Conservation (phyloP, 2,329 filamentous ascomycete genomes). For the Grosmannia clavigera region DNA sequence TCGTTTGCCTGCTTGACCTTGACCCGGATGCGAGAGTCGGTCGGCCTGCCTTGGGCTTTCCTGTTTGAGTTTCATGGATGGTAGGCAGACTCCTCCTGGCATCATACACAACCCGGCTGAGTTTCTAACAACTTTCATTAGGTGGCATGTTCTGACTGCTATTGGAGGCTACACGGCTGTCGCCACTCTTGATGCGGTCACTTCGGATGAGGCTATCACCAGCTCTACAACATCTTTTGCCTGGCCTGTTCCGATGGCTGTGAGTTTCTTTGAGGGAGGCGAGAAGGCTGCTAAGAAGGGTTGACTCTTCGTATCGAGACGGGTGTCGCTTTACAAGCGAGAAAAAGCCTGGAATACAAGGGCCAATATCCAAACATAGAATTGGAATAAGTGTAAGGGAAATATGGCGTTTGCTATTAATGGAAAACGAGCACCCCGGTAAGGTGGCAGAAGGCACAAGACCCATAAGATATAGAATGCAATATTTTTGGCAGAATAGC, state of each 20-base stretch:
- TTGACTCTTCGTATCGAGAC: not conserved
- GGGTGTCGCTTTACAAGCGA: no score
- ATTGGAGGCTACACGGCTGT: not conserved
- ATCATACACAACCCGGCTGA: not conserved
- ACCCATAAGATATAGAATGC: no score
- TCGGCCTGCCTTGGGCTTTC: not conserved
- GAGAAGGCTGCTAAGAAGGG: not conserved
- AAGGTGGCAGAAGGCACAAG: no score
- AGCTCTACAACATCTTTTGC: not conserved
- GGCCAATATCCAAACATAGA: no score
- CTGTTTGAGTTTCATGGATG: not conserved
- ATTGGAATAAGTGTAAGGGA: no score
- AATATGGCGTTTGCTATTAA: no score
- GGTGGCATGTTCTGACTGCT: not conserved
- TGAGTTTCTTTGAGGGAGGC: not conserved
- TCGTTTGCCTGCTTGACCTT: not conserved
- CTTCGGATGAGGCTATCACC: not conserved
- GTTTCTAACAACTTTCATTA: not conserved
- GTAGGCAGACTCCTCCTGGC: not conserved
- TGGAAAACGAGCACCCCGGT: no score
- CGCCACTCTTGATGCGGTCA: not conserved
- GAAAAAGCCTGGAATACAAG: no score
- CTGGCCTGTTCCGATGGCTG: not conserved
- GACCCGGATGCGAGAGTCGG: not conserved
- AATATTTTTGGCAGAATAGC: no score